Evolutionary conservation across 2,329 filamentous ascomycete species (phyloP), one percentile per base, ranked within the genome.

Genomic region (Rachicladosporium sp.): DNA sequence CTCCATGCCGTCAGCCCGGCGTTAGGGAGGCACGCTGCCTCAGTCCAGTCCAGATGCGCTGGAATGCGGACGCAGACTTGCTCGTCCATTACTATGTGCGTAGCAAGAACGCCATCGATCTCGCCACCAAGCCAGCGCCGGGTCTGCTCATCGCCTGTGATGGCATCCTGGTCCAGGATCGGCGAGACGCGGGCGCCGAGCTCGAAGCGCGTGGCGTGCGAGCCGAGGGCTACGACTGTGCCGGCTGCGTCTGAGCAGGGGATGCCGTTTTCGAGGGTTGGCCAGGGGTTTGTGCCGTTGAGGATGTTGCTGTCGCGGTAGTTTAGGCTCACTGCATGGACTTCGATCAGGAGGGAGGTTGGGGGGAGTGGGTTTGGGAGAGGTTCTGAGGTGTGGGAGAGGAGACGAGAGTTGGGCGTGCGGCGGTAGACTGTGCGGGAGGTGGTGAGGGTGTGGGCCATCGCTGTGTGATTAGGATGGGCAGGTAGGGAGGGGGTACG

Each of bases 1-100:
- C 57, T 53, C 63, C 66, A 69, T 1, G 67, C 66, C 0, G 66
- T 69, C 0, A 61, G 54, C 0, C 63, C 67, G 12, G 67, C 65
- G 30, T 64, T 68, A 0, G 64, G 64, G 10, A 70, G 55, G 1
- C 58, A 58, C 6, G 52, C 49, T 2, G 62, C 60, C 2, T 57
- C 46, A 1, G 52, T 42, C 58, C 60, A 67, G 29, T 55, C 46
- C 11, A 68, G 47, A 38, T 67, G 51, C 0, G 38, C 39, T 0
- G 65, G 65, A 0, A 67, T 38, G 34, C 59, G 62, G 15, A 46
- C 52, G 3, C 68, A 34, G 6, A 51, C 46, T 29, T 50, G 45
- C 44, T 67, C 62, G 15, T 66, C 58, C 38, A 64, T 67, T 1
- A 67, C 48, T 1, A 67, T n/a, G 43, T 64, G 53, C 21, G 60